phyloP scores from a whole-genome alignment of 73 alveolate species.

The Stentor roeselii region DNA sequence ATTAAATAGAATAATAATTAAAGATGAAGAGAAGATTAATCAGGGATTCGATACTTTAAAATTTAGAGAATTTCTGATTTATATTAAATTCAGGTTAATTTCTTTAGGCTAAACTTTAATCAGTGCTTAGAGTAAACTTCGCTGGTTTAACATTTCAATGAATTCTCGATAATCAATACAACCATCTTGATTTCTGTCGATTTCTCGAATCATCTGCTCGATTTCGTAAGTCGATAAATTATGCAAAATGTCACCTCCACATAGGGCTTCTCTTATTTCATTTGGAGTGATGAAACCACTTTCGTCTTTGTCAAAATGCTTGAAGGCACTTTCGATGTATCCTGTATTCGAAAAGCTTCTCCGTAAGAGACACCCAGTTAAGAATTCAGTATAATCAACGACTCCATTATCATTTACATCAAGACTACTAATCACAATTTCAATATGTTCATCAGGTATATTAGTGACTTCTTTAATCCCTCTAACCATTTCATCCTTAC shows the following conservation, averaged over 20 bases:
- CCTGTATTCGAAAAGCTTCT: slow-evolving; percentile 52
- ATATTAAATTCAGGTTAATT: too few relatives aligned
- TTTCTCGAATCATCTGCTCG: slow-evolving; percentile 35
- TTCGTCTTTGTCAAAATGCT: slow-evolving; percentile 68
- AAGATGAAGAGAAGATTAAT: too few relatives aligned
- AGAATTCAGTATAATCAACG: slow-evolving; percentile 70
- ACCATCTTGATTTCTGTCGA: slow-evolving; percentile 43
- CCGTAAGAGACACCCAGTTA: slow-evolving; percentile 64
- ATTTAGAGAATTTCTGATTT: too few relatives aligned
- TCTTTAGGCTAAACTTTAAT: too few relatives aligned
- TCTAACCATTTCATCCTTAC: neutral
- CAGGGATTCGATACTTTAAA: too few relatives aligned
- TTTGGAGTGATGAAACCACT: slow-evolving; percentile 69
- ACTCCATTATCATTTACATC: slow-evolving; percentile 65
- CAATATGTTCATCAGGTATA: neutral
- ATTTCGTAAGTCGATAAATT: slow-evolving; percentile 31
- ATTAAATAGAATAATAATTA: too few relatives aligned
- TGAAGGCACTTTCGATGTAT: slow-evolving; percentile 48
- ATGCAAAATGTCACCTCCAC: slow-evolving; percentile 37
- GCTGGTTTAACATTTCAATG: slow-evolving; percentile 27
- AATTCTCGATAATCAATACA: slow-evolving; percentile 46
- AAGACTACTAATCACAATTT: slow-evolving; percentile 19
- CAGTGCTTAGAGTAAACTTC: neutral
- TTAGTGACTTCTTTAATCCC: slow-evolving; percentile 17
- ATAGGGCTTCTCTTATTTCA: slow-evolving; percentile 54